Base-by-base conservation (phyloP, 2,329 filamentous ascomycete genomes). In the Penicillium sp. region DNA sequence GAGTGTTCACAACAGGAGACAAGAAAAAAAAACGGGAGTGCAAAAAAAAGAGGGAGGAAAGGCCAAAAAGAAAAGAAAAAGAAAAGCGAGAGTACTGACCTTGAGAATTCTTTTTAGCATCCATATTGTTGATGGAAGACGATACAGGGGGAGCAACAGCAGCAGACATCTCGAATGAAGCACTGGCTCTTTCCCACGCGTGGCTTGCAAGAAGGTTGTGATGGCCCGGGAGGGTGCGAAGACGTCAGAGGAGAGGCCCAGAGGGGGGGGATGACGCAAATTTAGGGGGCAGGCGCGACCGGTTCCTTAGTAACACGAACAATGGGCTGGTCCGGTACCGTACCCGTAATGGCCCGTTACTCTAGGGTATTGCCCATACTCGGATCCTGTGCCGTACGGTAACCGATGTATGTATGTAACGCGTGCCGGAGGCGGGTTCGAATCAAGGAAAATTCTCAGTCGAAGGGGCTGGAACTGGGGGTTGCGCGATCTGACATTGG, bases 41-140 rank as follows among this genome's bases (percentile, higher is more conserved):
- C 6, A 24, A 55, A 29, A 23, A 49, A 26, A 49, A 50, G 39
- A 24, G 43, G 37, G 46, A 52, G 43, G 56, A 55, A 9, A 13
- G 47, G n/a, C n/a, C n/a, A n/a, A 59, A 55, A 54, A 42, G 42
- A 45, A 46, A 47, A 55, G 55, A 56, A 24, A 55, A 48, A 60
- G 56, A 40, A 34, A 50, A 51, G 37, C 23, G 51, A 59, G 55
- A 49, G 54, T 48, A 71, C 72, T 58, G 62, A 78, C 76, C 73
- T 61, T 66, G 64, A 53, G 61, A 61, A 50, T 67, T 67, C 59
- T 74, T 77, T 62, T 76, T 77, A 51, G 70, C 66, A 59, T 78
- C 76, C 73, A 78, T 77, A 61, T 52, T 62, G 67, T 68, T 56
- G 61, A 62, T 66, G 60, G 69, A 68, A 44, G 75, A n/a, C n/a